Evolutionary conservation across 139 green algal species (phyloP).

Genomic region (Ettlia oleoabundans): DNA sequence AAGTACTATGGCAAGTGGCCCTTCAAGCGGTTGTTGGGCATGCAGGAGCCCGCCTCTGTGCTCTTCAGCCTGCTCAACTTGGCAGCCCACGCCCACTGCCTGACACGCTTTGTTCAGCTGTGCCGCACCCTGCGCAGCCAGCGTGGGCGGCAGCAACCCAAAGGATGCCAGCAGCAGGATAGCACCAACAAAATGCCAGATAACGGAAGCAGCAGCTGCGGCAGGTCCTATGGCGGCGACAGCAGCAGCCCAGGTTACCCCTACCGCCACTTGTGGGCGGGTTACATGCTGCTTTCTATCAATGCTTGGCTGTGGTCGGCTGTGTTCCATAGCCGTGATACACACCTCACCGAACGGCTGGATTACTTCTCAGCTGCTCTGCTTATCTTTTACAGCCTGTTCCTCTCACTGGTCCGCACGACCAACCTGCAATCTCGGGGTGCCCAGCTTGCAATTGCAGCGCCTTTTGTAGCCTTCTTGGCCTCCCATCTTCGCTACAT

Average conservation of each 20-base stretch:
- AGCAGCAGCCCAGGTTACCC: background rate
- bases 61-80: conserved; percentile 84
- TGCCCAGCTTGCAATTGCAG: background rate
- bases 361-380: conserved; percentile 74
- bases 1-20: conserved; percentile 96
- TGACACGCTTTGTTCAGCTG: conserved; percentile 28
- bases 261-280: conserved; percentile 69
- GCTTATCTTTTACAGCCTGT: conserved; percentile 51
- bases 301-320: conserved; percentile 83
- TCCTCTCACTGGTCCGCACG: conserved; percentile 38
- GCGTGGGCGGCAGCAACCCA: too few species aligned
- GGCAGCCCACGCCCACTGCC: conserved; percentile 57
- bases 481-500: conserved; percentile 76
- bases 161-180: background rate
- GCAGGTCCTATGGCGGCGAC: background rate
- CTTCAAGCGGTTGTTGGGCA: conserved; percentile 74
- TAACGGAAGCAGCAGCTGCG: conserved; percentile 2
- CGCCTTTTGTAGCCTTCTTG: background rate
- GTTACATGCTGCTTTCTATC: conserved; percentile 59
- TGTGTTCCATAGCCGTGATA: conserved; percentile 85
- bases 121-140: background rate
- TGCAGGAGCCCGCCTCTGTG: conserved; percentile 78
- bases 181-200: background rate
- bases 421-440: background rate
- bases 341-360: conserved; percentile 58